Percentiles rank a stretch among this genome's conserved stretches.
These are phyloP conservation scores for Penicillium manginii DNA, from an alignment of 495 filamentous ascomycete genomes.

Conservation along the genomic window DNA sequence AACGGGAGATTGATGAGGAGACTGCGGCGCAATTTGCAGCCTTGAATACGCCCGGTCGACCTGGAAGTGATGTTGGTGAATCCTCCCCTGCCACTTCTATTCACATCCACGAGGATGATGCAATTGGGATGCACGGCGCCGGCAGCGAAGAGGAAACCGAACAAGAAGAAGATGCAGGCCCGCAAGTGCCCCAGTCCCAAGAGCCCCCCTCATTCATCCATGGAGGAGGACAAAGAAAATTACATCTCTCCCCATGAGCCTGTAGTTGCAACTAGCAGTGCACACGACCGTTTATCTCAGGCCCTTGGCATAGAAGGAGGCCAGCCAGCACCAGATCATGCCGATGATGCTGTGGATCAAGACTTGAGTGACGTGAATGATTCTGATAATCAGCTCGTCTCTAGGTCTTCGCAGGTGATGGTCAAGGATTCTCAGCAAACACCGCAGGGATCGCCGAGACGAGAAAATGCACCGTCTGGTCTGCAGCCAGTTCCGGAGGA, in stretches of 20 bases:
- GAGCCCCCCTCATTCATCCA: constrained; percentile 26
- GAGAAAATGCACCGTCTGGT: background rate
- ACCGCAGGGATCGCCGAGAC: constrained; percentile 25
- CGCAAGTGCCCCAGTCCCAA: constrained; percentile 32
- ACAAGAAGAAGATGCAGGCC: constrained; percentile 46
- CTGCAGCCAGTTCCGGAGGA: constrained; percentile 7
- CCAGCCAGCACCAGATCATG: constrained; percentile 9
- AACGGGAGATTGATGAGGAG: constrained; percentile 41
- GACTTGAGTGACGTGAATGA: constrained; percentile 4
- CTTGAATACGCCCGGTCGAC: constrained; percentile 40
- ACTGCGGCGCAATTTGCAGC: constrained; percentile 44
- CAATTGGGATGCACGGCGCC: constrained; percentile 9
- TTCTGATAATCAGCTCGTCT: constrained; percentile 14
- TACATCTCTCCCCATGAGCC: constrained; percentile 33
- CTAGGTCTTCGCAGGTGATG: constrained; percentile 41
- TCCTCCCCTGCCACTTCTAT: constrained; percentile 9
- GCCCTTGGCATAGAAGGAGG: constrained; percentile 37
- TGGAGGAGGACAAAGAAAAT: constrained; percentile 59
- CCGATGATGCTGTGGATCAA: background rate
- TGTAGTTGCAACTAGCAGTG: constrained; percentile 35
- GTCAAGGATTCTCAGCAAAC: constrained; percentile 56
- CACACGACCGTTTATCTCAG: constrained; percentile 48
- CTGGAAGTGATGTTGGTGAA: constrained; percentile 10
- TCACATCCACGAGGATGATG: constrained; percentile 11
- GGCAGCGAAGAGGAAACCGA: constrained; percentile 58